Base-by-base conservation (phyloP, 306 rosid species). In the Castanea sativa region DNA sequence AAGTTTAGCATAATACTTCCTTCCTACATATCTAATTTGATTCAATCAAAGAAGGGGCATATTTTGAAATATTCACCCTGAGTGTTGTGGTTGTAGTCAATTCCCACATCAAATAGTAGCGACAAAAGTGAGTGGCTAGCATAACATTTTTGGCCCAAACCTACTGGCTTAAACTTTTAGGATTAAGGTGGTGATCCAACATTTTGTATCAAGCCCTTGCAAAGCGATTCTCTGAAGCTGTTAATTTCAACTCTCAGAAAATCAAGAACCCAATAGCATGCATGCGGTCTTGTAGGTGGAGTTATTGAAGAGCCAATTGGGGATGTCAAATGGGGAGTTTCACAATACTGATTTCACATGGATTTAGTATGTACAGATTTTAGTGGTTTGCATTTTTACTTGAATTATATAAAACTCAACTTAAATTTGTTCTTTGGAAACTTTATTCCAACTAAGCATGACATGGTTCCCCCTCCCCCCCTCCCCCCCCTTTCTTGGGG, bases 281-380 rank as follows among this genome's bases (percentile, higher is more conserved):
- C 49, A 21, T 60, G 68, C 13, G 59, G 55, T 25, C 74, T 18
- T 57, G 30, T 23, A 35, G 55, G 55, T 49, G 55, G 52, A 41
- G 41, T 14, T 35, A 52, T 51, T 29, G 51, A 76, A 63, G 56
- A 71, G 30, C 51, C n/a, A 43, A 33, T 49, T 57, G 43, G 72
- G 59, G 64, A 76, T 80, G 73, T 76, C 71, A 58, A 80, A 64
- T 29, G 21, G 12, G 73, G 58, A 73, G 43, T 16, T 76, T 45
- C 71, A 57, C 64, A 73, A 23, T 84, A 51, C 59, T 78, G 38
- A 69, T 60, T 32, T 53, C 57, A 59, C 74, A 41, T 69, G 65
- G 25, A 41, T 41, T 35, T 43, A 20, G 58, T 13, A 30, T 77
- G 49, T 32, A 14, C 27, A 32, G 43, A 43, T 72, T 52, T 69